These are phyloP conservation scores for Pythium guiyangense DNA, from an alignment of 352 stramenopile genomes.

Conservation along the genomic window DNA sequence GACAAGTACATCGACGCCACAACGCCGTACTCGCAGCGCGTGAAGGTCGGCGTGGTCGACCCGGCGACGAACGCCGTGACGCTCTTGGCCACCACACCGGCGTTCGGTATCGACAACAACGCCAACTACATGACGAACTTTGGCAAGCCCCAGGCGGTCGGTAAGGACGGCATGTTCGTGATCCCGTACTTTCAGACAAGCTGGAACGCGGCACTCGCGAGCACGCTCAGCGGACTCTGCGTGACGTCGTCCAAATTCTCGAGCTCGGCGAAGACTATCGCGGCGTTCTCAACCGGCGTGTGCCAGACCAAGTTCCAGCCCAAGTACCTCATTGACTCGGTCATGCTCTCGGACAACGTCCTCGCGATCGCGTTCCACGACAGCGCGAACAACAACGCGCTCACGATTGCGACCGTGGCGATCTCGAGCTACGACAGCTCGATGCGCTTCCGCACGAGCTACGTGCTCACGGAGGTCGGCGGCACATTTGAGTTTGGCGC, in stretches of 20 bases:
- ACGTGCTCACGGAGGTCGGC: slow-evolving; percentile 34
- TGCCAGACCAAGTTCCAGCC: slow-evolving; percentile 47
- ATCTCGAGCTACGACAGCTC: slow-evolving; percentile 20
- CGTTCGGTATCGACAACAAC: slow-evolving; percentile 33
- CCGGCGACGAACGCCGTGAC: slow-evolving; percentile 27
- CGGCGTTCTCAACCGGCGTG: slow-evolving; percentile 24
- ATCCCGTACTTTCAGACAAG: slow-evolving; percentile 48
- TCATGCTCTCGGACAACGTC: slow-evolving; percentile 37
- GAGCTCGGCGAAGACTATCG: slow-evolving; percentile 9
- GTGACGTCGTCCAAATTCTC: slow-evolving; percentile 32
- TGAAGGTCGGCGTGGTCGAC: slow-evolving; percentile 33
- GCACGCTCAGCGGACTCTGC: slow-evolving; percentile 28
- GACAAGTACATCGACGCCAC: slow-evolving; percentile 17
- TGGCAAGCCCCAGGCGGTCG: slow-evolving; percentile 27
- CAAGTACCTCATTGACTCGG: slow-evolving; percentile 25
- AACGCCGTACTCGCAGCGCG: slow-evolving; percentile 26
- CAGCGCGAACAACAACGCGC: slow-evolving; percentile 43
- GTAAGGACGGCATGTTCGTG: slow-evolving; percentile 26
- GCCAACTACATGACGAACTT: slow-evolving; percentile 23
- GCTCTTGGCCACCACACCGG: slow-evolving; percentile 14
- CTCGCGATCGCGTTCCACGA: slow-evolving; percentile 56
- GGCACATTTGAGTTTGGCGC: slow-evolving; percentile 40
- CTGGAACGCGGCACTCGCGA: slow-evolving; percentile 6
- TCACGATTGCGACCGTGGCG: slow-evolving; percentile 37
- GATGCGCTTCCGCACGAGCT: slow-evolving; percentile 36